These are phyloP conservation scores for Saccharomyces hybrid DNA, from an alignment of 1,139 yeast genomes.

Conservation along the genomic window DNA sequence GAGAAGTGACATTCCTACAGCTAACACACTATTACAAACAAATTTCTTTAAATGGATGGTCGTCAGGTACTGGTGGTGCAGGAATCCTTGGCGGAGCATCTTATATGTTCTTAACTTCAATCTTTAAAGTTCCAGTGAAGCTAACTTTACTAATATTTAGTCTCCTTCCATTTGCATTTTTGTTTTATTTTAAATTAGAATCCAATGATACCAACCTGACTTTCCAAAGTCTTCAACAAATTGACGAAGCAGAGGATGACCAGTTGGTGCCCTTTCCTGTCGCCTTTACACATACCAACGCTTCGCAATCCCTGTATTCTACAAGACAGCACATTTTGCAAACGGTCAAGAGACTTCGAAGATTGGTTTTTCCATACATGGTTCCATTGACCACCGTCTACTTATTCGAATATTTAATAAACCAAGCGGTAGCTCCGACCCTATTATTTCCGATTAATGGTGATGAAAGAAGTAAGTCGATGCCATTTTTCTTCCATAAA, in stretches of 20 bases:
- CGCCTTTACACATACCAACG: not conserved
- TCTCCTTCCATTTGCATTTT: constrained; percentile 41
- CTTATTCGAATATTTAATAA: constrained; percentile 77
- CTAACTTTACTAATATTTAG: constrained; percentile 43
- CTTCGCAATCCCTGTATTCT: not conserved
- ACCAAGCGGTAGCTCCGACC: constrained; percentile 89
- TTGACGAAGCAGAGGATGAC: not conserved
- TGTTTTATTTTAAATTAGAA: constrained; percentile 35
- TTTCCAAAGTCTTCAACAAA: not conserved
- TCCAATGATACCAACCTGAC: not conserved
- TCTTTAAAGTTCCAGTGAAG: constrained; percentile 41
- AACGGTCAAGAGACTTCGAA: not conserved
- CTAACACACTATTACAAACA: constrained; percentile 64
- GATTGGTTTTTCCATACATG: constrained; percentile 61
- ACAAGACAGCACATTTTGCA: not conserved
- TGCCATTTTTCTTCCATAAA: constrained; percentile 41
- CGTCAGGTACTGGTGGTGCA: constrained; percentile 96
- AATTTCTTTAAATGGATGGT: constrained; percentile 71
- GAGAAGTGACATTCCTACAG: constrained; percentile 82
- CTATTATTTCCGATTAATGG: constrained; percentile 64
- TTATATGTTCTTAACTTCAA: constrained; percentile 49
- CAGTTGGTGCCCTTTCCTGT: not conserved
- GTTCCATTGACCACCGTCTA: constrained; percentile 78
- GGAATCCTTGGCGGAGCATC: constrained; percentile 73
- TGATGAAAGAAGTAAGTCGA: constrained; percentile 11